A percentile compares a stretch with the other conserved stretches of the same genome.
phyloP scores from a whole-genome alignment of 2,329 filamentous ascomycete genomes.

The Cryphonectria nitschkei region DNA sequence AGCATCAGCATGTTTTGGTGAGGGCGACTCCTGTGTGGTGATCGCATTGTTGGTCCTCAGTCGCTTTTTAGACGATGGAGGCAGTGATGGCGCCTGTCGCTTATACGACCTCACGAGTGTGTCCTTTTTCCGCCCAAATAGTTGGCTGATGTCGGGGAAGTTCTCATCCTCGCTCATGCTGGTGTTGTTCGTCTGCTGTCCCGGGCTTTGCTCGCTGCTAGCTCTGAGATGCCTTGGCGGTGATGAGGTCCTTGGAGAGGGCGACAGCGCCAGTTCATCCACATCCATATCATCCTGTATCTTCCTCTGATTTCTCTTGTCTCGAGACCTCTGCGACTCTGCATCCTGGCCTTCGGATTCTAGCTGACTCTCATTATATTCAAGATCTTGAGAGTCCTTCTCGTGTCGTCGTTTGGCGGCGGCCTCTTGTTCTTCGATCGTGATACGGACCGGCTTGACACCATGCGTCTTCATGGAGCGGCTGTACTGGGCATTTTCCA shows the following conservation, averaged over 20 bases:
- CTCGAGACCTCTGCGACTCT: constrained; percentile 35
- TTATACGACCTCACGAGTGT: constrained; percentile 30
- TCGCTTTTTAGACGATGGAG: constrained; percentile 35
- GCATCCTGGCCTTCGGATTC: constrained; percentile 33
- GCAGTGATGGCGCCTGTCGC: constrained; percentile 30
- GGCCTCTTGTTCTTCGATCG: constrained; percentile 36
- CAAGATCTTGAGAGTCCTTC: constrained; percentile 50
- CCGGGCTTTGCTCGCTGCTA: constrained; percentile 37
- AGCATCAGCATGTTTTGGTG: background rate
- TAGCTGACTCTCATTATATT: constrained; percentile 57
- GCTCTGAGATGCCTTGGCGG: constrained; percentile 29
- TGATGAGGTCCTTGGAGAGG: constrained; percentile 37
- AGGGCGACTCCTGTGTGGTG: background rate
- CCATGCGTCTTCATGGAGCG: constrained; percentile 58
- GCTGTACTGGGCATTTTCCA: constrained; percentile 60
- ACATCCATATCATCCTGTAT: constrained; percentile 31
- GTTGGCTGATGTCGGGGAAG: constrained; percentile 35
- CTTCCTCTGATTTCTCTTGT: constrained; percentile 42
- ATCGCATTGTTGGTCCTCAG: constrained; percentile 25
- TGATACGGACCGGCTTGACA: constrained; percentile 54
- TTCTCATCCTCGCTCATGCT: constrained; percentile 39
- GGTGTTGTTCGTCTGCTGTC: constrained; percentile 38
- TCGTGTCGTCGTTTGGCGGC: constrained; percentile 33
- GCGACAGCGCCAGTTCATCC: constrained; percentile 37
- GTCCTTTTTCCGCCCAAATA: constrained; percentile 30